Evolutionary conservation across 202 grass and related monocot genomes (phyloP), one percentile per base, ranked within the genome.

Genomic region (Setaria viridis): DNA sequence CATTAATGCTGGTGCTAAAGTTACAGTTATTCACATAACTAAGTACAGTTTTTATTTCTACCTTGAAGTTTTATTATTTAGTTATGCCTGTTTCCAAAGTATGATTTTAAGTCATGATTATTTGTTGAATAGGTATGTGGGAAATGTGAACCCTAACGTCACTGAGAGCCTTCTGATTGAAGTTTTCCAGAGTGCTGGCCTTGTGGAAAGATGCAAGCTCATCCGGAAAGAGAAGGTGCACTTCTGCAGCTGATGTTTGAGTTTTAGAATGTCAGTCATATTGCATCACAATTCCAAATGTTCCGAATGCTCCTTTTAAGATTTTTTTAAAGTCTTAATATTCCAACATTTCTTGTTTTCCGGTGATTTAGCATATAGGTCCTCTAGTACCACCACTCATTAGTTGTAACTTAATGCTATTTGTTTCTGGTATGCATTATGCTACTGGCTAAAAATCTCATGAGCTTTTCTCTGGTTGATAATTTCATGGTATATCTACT

Each of bases 161-260:
- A 89, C 91, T 9, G 93, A 95, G 84, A 87, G 78, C 79, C 93
- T 93, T 59, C 82, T 95, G 47, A 92, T 88, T 43, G 93, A 95
- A 91, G 93, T 95, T 83, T 95, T 95, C 76, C 93, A 95, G 83
- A 74, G 88, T 62, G 60, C 85, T 85, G 93, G 90, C 45, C 88
- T 90, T 30, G 86, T 95, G 82, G 93, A 95, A 91, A 88, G 90
- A 85, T 95, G 93, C 84, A 95, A 95, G 53, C 93, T 95, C 74
- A 95, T 95, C 60, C 81, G 93, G 41, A 95, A 95, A 89, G 93
- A 95, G 75, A 93, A 95, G 93, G 93, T 95, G 78, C 63, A 67
- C 56, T 87, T 80, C 11, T 83, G 30, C 70, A 70, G 17, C 79
- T 29, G 60, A 35, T 47, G 39, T 47, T 87, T 69, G 55, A 87